Evolutionary conservation across 2,329 filamentous ascomycete species (phyloP).

Genomic region (Amphichorda felina): DNA sequence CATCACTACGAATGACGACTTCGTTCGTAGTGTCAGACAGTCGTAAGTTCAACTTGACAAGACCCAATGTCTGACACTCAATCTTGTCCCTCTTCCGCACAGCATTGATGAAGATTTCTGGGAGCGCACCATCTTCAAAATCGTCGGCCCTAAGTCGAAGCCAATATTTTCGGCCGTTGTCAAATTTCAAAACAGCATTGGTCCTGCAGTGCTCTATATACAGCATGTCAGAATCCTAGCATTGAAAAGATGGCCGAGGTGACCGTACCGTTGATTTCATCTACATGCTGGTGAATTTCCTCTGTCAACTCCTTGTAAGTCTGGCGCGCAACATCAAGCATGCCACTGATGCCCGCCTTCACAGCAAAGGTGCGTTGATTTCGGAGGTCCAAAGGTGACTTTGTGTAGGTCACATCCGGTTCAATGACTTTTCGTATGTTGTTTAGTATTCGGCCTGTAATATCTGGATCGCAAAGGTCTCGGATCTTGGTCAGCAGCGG

Average conservation of each 20-base stretch:
- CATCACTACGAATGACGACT: constrained; percentile 72
- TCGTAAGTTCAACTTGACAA: constrained; percentile 70
- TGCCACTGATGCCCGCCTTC: constrained; percentile 70
- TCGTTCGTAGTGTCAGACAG: constrained; percentile 76
- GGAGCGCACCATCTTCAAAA: constrained; percentile 47
- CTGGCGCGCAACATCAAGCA: constrained; percentile 79
- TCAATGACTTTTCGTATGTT: constrained; percentile 65
- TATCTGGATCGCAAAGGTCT: constrained; percentile 54
- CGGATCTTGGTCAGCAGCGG: constrained; percentile 56
- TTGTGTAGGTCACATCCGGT: constrained; percentile 67
- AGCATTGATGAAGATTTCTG: constrained; percentile 65
- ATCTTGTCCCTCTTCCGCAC: constrained; percentile 61
- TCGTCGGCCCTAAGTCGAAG: constrained; percentile 53
- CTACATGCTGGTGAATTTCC: constrained; percentile 62
- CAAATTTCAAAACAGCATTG: constrained; percentile 58
- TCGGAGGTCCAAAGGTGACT: constrained; percentile 68
- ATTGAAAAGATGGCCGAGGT: not conserved
- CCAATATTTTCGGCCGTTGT: constrained; percentile 69
- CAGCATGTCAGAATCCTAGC: not conserved
- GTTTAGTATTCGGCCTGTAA: constrained; percentile 46
- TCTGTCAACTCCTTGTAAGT: constrained; percentile 82
- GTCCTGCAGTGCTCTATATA: constrained; percentile 43
- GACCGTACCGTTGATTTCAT: constrained; percentile 50
- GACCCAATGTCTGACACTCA: constrained; percentile 76
- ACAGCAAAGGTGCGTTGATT: constrained; percentile 89